Percentiles rank a stretch among this genome's conserved stretches.
Conservation (phyloP, 1,284 basidiomycete species). For the Marasmius oreades region DNA sequence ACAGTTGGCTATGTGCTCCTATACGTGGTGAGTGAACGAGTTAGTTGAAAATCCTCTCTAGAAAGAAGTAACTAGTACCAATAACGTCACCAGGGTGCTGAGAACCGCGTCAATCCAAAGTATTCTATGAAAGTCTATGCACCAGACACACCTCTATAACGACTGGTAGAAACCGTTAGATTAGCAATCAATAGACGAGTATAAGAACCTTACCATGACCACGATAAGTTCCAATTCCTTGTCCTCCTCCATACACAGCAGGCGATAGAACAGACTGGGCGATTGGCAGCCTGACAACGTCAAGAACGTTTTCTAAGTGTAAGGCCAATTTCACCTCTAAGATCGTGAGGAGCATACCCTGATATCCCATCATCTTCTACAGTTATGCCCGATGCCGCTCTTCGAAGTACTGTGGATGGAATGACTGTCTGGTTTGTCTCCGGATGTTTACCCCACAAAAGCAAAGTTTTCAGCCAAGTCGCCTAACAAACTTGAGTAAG, state of each 20-base stretch:
- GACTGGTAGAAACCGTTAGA: not conserved
- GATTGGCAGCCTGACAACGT: conserved; percentile 5
- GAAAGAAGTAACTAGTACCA: conserved; percentile 8
- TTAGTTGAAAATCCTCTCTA: not conserved
- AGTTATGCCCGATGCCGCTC: conserved; percentile 19
- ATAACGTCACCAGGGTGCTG: conserved; percentile 19
- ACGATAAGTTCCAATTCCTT: conserved; percentile 19
- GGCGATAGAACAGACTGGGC: conserved; percentile 18
- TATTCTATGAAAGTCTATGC: not conserved
- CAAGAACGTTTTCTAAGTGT: conserved; percentile 1
- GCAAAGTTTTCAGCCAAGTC: conserved; percentile 22
- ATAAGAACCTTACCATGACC: conserved; percentile 18
- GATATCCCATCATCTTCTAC: conserved; percentile 15
- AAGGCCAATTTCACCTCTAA: too few species aligned
- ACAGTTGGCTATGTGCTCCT: conserved; percentile 21
- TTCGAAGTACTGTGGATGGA: conserved; percentile 18
- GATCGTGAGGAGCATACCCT: too few species aligned
- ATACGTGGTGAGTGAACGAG: not conserved
- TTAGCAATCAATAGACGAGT: not conserved
- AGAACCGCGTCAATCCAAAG: not conserved
- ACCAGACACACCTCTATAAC: conserved; percentile 7
- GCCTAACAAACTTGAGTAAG: conserved; percentile 17
- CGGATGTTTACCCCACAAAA: conserved; percentile 22
- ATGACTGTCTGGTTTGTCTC: conserved; percentile 17
- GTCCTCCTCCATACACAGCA: conserved; percentile 23